Conservation (phyloP, 1,284 basidiomycete genomes). For the Bjerkandera adusta region DNA sequence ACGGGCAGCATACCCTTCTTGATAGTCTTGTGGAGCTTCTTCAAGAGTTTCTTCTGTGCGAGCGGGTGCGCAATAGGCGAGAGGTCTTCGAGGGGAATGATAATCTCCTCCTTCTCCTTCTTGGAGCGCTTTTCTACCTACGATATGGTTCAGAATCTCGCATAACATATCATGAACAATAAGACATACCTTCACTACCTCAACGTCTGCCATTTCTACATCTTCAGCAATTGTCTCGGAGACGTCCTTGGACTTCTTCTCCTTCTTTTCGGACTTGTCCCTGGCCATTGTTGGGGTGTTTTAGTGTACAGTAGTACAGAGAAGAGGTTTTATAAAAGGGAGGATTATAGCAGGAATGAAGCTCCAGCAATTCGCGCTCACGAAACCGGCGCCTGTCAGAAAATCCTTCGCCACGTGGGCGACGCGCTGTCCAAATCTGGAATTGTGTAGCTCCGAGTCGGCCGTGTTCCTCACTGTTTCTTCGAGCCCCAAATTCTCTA, state of each 20-base stretch:
- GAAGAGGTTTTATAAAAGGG: no score
- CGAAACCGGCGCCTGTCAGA: no score
- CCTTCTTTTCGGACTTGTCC: conserved; percentile 71
- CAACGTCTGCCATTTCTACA: conserved; percentile 52
- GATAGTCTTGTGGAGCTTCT: conserved; percentile 91
- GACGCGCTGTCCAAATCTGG: no score
- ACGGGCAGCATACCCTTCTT: conserved; percentile 67
- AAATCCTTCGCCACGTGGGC: no score
- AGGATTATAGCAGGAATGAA: no score
- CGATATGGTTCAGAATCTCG: conserved; percentile 20
- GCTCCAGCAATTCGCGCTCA: no score
- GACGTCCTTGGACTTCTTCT: conserved; percentile 46
- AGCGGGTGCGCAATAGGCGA: conserved; percentile 90
- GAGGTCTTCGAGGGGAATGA: conserved; percentile 78
- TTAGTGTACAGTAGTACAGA: no score
- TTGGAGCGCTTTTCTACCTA: conserved; percentile 51
- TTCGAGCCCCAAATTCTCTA: no score
- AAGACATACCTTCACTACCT: conserved; percentile 39
- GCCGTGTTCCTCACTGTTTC: no score
- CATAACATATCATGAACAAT: background rate
- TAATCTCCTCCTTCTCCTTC: conserved; percentile 57
- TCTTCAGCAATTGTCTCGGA: conserved; percentile 37
- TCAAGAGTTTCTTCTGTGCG: conserved; percentile 87
- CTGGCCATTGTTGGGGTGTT: conserved; percentile 64
- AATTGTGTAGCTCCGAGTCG: no score